These are phyloP conservation scores for Pichia ethanolica DNA, from an alignment of 805 yeast species.

Conservation along the genomic window DNA sequence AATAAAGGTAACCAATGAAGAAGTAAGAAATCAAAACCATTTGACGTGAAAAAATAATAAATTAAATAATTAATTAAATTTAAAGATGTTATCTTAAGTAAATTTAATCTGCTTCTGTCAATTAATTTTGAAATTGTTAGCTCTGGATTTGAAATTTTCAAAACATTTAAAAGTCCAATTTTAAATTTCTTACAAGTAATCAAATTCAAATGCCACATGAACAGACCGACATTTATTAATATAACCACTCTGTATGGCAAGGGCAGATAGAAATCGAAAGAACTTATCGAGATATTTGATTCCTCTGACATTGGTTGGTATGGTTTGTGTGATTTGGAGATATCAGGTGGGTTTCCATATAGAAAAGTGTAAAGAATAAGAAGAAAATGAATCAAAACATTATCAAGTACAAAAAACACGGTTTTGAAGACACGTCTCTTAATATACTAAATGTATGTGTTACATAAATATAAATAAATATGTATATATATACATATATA, in stretches of 20 bases:
- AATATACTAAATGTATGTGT: no score
- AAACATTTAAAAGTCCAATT: slow-evolving; percentile 40
- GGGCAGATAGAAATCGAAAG: slow-evolving; percentile 24
- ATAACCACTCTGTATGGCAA: slow-evolving; percentile 46
- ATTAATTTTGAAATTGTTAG: slow-evolving; percentile 13
- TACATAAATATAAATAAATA: no score
- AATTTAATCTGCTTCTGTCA: slow-evolving; percentile 12
- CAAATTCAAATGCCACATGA: slow-evolving; percentile 47
- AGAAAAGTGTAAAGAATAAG: no score
- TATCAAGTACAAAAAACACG: no score
- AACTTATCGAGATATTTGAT: neutral
- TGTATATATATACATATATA: no score
- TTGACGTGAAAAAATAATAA: slow-evolving; percentile 22
- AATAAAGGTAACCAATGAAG: slow-evolving; percentile 33
- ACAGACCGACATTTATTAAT: slow-evolving; percentile 41
- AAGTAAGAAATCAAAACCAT: slow-evolving; percentile 20
- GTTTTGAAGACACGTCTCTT: no score
- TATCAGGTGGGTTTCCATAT: no score
- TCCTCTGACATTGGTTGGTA: neutral
- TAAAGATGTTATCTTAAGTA: slow-evolving; percentile 16
- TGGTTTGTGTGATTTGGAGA: no score
- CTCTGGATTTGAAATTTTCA: slow-evolving; percentile 27
- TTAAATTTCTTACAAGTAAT: slow-evolving; percentile 30
- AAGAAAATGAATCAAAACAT: no score
- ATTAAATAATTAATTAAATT: slow-evolving; percentile 24